Conservation (phyloP, 1,284 basidiomycete genomes). For the Lentinus polychrous region DNA sequence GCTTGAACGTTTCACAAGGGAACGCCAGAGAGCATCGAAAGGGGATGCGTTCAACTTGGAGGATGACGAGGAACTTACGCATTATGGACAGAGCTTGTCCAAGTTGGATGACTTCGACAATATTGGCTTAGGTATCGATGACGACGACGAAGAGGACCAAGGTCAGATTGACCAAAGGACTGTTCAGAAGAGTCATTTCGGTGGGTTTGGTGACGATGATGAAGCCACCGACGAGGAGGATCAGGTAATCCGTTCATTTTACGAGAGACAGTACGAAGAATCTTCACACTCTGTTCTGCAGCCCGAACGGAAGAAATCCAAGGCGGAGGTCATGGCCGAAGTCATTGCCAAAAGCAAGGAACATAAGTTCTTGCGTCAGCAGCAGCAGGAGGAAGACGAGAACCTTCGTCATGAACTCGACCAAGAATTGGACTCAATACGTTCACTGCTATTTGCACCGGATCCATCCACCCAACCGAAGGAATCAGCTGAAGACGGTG, state of each 20-base stretch:
- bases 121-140: constrained; percentile 65
- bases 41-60: constrained; percentile 87
- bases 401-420: constrained; percentile 87
- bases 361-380: constrained; percentile 87
- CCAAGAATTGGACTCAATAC: constrained; percentile 80
- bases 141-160: constrained; percentile 53
- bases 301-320: constrained; percentile 81
- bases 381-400: constrained; percentile 82
- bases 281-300: constrained; percentile 27
- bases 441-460: constrained; percentile 64
- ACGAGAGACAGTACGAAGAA: not conserved
- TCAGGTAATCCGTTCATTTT: not conserved
- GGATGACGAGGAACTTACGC: constrained; percentile 86
- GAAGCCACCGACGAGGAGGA: constrained; percentile 44
- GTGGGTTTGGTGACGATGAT: constrained; percentile 75
- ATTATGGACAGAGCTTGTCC: constrained; percentile 85
- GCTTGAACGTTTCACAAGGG: constrained; percentile 93
- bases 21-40: constrained; percentile 76
- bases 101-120: constrained; percentile 86
- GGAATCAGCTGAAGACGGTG: constrained; percentile 16
- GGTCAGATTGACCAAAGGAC: constrained; percentile 60
- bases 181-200: constrained; percentile 74
- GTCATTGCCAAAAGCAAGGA: constrained; percentile 97
- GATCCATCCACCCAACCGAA: constrained; percentile 32
- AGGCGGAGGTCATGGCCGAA: constrained; percentile 97